Evolutionary conservation across 495 filamentous ascomycete species (phyloP), one percentile per base, ranked within the genome.

Genomic region (Lophiotrema nucula): DNA sequence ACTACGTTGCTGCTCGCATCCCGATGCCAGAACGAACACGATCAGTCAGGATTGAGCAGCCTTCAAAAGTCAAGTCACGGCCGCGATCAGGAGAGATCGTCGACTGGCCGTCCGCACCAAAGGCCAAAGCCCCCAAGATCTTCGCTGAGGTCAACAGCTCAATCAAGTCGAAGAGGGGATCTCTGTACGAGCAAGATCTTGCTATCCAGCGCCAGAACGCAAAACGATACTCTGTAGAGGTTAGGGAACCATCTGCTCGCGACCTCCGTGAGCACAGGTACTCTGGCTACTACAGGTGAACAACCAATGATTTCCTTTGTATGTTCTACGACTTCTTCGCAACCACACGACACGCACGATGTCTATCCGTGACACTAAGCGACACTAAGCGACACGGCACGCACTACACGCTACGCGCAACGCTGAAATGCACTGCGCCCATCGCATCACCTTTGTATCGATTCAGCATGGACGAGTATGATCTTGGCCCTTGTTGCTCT

Each of bases 131-230:
- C 8, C 25, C 61, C n/a, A 33, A 50, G 22, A 23, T 41, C 35
- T 37, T 47, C 15, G 53, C 58, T 22, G 60, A 63, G 21, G 45
- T 64, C 54, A 48, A 60, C 48, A 53, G 28, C 58, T 62, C 63
- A 18, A 16, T 39, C 61, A 43, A 52, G 27, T 27, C 33, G 26
- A 51, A 58, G 44, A 59, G 69, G 27, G 70, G 70, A 27, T 73
- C 70, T 31, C 56, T 73, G 8, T 73, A 73, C 58, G 64, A 64
- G 47, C 47, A 58, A n/a, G 70, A 73, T 35, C 42, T 65, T 23
- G 49, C 28, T 11, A 37, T 53, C 15, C 62, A 65, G 27, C 65
- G 65, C 10, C 67, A 56, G 22, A 68, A 63, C 26, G 61, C 58
- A 1, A 19, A 46, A 38, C 42, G 43, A 13, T 73, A 73, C 60